These are phyloP conservation scores for Aethionema arabicum DNA, from an alignment of 345 rosid genomes.

Conservation along the genomic window DNA sequence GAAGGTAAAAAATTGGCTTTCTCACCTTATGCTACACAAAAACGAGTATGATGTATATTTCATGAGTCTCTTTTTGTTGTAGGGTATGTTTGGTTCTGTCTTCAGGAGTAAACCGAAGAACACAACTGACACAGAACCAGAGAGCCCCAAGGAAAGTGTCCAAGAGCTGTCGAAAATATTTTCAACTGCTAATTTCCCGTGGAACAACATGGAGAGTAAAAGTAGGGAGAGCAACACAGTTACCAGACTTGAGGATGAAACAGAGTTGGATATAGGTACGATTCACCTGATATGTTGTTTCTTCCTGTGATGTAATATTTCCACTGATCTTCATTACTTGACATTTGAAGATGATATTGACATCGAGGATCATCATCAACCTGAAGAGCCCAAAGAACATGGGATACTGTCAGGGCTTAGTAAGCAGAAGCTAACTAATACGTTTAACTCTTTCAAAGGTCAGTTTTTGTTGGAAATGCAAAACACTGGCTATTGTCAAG, in stretches of 20 bases:
- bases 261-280: slow-evolving; percentile 68
- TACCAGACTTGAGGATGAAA: slow-evolving; percentile 41
- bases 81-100: slow-evolving; percentile 91
- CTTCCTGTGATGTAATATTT: background rate
- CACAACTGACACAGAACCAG: slow-evolving; percentile 52
- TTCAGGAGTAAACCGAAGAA: slow-evolving; percentile 65
- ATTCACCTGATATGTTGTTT: background rate
- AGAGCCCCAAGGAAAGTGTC: slow-evolving; percentile 62
- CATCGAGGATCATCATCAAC: slow-evolving; percentile 43
- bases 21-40: background rate
- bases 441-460: slow-evolving; percentile 66
- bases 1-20: slow-evolving; percentile 42
- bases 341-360: slow-evolving; percentile 72
- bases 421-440: slow-evolving; percentile 73
- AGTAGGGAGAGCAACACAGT: slow-evolving; percentile 20
- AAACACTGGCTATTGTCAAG: background rate
- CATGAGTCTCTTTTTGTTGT: slow-evolving; percentile 7
- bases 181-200: slow-evolving; percentile 58
- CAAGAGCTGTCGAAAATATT: slow-evolving; percentile 59
- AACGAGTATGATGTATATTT: slow-evolving; percentile 6
- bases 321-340: slow-evolving; percentile 2
- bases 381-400: slow-evolving; percentile 64
- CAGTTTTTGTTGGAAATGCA: background rate
- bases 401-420: slow-evolving; percentile 60
- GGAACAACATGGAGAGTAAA: slow-evolving; percentile 29